These are phyloP conservation scores for Rhizophagus sp. DNA, from an alignment of 192 early-diverging fungal genomes.

Conservation along the genomic window DNA sequence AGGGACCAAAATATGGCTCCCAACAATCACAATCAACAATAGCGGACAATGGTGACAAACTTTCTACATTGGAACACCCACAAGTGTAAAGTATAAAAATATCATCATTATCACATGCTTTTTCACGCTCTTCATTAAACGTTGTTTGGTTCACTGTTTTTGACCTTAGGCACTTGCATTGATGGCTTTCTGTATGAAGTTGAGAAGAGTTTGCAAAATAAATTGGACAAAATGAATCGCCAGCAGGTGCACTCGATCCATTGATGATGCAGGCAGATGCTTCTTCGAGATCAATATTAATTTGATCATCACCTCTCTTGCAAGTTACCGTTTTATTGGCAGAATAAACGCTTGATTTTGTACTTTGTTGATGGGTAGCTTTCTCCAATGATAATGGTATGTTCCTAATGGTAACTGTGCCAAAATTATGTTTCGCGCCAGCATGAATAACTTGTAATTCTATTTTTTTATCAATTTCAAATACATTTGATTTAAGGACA, in stretches of 20 bases:
- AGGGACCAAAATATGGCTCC: constrained; percentile 32
- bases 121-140: constrained; percentile 14
- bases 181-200: too few species aligned
- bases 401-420: not conserved
- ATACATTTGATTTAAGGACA: constrained; percentile 30
- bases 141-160: too few species aligned
- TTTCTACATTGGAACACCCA: constrained; percentile 18
- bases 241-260: constrained; percentile 13
- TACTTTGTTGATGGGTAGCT: not conserved
- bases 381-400: not conserved
- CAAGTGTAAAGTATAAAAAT: constrained; percentile 38
- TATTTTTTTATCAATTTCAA: not conserved
- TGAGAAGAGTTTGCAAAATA: constrained; percentile 15
- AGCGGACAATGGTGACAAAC: constrained; percentile 33
- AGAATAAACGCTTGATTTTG: not conserved
- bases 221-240: constrained; percentile 13
- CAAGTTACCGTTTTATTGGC: constrained; percentile 2
- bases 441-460: constrained; percentile 3
- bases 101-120: constrained; percentile 32
- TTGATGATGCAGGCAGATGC: constrained; percentile 11
- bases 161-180: too few species aligned
- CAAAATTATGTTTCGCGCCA: constrained; percentile 1
- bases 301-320: not conserved
- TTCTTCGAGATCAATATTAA: not conserved
- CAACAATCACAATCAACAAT: constrained; percentile 37